Percentiles rank a stretch among this genome's conserved stretches.
Conservation (phyloP, 2,329 filamentous ascomycete species). For the Fusarium paranaense region DNA sequence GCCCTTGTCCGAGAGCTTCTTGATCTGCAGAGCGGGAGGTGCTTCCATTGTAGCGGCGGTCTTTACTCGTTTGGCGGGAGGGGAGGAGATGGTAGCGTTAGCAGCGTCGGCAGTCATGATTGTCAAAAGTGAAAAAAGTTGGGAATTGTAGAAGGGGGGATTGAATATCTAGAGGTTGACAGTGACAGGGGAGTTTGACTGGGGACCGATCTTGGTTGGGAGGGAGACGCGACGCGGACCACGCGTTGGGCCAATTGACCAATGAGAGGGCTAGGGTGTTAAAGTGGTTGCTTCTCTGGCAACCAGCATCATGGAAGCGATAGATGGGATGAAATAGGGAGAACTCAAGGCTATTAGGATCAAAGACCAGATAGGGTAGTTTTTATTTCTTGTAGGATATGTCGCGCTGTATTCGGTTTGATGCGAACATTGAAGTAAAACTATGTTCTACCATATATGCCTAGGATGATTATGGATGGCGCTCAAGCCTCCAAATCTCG, state of each 20-base stretch:
- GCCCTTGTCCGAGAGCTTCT: constrained; percentile 86
- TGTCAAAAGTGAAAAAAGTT: not conserved
- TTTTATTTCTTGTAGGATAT: not conserved
- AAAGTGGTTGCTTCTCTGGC: constrained; percentile 38
- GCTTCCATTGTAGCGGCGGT: constrained; percentile 59
- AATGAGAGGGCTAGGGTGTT: constrained; percentile 36
- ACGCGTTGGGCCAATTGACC: constrained; percentile 44
- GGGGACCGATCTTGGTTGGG: constrained; percentile 17
- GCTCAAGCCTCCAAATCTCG: constrained; percentile 68
- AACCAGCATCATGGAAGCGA: not conserved
- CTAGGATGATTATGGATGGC: not conserved
- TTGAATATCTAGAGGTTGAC: constrained; percentile 22
- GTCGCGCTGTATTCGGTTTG: not conserved
- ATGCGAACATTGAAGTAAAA: not conserved
- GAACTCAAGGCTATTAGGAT: not conserved
- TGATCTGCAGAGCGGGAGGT: constrained; percentile 79
- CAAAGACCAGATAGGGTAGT: not conserved
- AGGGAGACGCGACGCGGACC: constrained; percentile 47
- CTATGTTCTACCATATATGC: not conserved
- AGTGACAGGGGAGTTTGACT: not conserved
- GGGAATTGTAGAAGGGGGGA: constrained; percentile 37
- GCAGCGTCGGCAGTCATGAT: constrained; percentile 42
- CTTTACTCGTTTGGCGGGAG: constrained; percentile 85
- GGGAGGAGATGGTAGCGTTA: constrained; percentile 69
- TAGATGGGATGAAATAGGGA: not conserved